These are phyloP conservation scores for Phytophthora ramorum DNA, from an alignment of 352 stramenopile genomes.

Conservation along the genomic window DNA sequence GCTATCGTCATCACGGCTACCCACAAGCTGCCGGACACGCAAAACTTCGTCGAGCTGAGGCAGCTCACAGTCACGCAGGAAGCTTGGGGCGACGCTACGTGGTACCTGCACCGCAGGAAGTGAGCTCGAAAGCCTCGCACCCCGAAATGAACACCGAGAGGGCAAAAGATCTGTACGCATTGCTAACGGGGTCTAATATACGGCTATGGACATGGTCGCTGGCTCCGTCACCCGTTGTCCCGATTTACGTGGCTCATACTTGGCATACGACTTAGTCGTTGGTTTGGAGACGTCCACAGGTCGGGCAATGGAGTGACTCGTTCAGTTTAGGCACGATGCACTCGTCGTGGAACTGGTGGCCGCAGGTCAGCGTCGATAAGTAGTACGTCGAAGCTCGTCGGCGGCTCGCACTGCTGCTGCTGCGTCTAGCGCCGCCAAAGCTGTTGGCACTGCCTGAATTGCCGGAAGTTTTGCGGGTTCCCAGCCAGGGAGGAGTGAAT, in stretches of 20 bases:
- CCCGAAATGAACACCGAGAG: conserved; percentile 5
- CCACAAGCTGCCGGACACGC: conserved; percentile 49
- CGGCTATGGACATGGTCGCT: conserved; percentile 33
- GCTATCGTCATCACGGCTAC: conserved; percentile 71
- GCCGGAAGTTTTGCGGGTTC: conserved; percentile 13
- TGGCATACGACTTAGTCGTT: conserved; percentile 28
- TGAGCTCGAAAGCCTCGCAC: conserved; percentile 5
- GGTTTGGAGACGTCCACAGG: conserved; percentile 49
- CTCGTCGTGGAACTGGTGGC: conserved; percentile 86
- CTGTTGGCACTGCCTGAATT: conserved; percentile 14
- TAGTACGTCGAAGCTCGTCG: conserved; percentile 54
- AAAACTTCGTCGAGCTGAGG: conserved; percentile 54
- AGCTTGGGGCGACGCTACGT: conserved; percentile 63
- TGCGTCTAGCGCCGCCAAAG: conserved; percentile 14
- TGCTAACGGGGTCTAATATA: conserved; percentile 42
- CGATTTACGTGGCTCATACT: conserved; percentile 31
- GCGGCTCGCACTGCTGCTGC: conserved; percentile 28
- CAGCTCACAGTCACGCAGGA: conserved; percentile 61
- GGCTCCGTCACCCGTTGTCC: conserved; percentile 20
- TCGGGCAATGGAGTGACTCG: conserved; percentile 69
- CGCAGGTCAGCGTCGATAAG: conserved; percentile 74
- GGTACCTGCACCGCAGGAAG: conserved; percentile 64
- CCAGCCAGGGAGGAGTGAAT: conserved; percentile 28
- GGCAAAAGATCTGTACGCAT: conserved; percentile 21
- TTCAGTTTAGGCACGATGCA: conserved; percentile 85